Evolutionary conservation across 2,329 filamentous ascomycete species (phyloP).

Genomic region (Epichloe glyceriae): DNA sequence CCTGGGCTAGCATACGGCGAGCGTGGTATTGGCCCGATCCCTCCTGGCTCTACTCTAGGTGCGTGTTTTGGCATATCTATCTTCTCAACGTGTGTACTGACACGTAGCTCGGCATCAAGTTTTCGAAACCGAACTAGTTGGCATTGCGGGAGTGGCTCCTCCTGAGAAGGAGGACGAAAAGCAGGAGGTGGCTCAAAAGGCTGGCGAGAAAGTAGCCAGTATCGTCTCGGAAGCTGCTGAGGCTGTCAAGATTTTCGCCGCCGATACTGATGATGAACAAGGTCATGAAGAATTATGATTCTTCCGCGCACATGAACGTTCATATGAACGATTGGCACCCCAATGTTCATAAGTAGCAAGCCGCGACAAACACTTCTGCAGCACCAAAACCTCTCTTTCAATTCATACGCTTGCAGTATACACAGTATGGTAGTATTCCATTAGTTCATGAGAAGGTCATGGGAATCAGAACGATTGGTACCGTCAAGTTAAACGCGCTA

Average conservation of each 20-base stretch:
- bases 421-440: neutral
- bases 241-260: constrained; percentile 35
- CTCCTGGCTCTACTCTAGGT: constrained; percentile 65
- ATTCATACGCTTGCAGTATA: neutral
- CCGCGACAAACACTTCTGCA: neutral
- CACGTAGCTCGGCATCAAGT: constrained; percentile 32
- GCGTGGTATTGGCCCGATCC: constrained; percentile 67
- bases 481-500: neutral
- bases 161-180: constrained; percentile 7
- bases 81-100: constrained; percentile 3
- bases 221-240: constrained; percentile 14
- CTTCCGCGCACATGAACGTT: no score
- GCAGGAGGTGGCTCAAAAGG: constrained; percentile 17
- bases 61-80: constrained; percentile 16
- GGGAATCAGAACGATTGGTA: neutral
- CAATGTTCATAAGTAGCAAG: neutral
- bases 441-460: neutral
- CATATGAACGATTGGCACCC: neutral
- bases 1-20: constrained; percentile 74
- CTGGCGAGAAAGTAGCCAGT: constrained; percentile 12
- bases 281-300: constrained; percentile 49
- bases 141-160: constrained; percentile 58
- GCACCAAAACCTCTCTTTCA: neutral
- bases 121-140: constrained; percentile 84
- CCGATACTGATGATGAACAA: constrained; percentile 41